Percentiles rank a stretch among this genome's conserved stretches.
These are phyloP conservation scores for Eucalyptus urophylla DNA, from an alignment of 345 rosid species.

Conservation along the genomic window DNA sequence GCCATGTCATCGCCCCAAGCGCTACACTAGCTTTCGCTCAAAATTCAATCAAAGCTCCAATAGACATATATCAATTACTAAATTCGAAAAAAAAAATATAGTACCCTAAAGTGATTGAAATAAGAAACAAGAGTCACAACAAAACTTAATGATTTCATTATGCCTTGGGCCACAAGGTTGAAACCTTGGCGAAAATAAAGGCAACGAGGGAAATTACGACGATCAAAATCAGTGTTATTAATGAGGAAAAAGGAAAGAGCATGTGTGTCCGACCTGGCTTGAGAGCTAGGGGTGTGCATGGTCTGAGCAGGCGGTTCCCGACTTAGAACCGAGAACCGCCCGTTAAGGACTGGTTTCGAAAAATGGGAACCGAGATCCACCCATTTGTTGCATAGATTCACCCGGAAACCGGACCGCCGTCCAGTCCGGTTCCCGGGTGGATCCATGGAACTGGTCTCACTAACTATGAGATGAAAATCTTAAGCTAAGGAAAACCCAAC, in stretches of 20 bases:
- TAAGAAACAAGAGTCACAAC: not conserved
- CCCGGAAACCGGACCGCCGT: too few relatives aligned
- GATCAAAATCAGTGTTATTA: not conserved
- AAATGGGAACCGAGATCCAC: too few relatives aligned
- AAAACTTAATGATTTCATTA: not conserved
- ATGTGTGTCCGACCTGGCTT: not conserved
- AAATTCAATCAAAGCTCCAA: not conserved
- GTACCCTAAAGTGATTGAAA: not conserved
- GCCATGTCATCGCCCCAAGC: too few relatives aligned
- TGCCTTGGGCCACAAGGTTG: not conserved
- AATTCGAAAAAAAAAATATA: not conserved
- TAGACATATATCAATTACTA: not conserved
- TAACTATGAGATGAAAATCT: too few relatives aligned
- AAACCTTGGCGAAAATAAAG: not conserved
- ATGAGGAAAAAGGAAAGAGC: not conserved
- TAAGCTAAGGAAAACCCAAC: too few relatives aligned
- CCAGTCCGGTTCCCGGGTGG: too few relatives aligned
- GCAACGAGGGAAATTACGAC: not conserved
- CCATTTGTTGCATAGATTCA: too few relatives aligned
- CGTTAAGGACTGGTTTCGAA: too few relatives aligned
- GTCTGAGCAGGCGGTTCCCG: too few relatives aligned
- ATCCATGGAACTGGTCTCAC: too few relatives aligned
- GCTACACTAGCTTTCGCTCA: accelerated
- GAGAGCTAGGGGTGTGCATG: not conserved
- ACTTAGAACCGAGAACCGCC: too few relatives aligned